Evolutionary conservation across 257 asterid genomes (phyloP).

Genomic region (Galeopsis tetrahit): DNA sequence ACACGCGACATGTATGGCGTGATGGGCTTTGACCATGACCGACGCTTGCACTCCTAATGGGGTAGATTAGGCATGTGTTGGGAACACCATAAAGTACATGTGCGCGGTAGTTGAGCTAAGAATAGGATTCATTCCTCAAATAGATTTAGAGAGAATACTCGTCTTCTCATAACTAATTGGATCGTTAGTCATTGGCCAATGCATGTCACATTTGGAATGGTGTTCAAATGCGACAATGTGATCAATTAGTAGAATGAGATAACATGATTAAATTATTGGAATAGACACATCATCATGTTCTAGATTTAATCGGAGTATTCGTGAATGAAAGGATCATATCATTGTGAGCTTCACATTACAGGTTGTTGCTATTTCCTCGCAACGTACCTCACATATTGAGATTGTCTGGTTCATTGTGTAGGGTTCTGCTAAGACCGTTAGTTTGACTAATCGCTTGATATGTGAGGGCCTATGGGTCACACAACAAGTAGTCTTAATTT

Average conservation of each 20-base stretch:
- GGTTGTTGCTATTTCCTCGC: not conserved
- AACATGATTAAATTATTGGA: not conserved
- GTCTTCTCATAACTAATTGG: not conserved
- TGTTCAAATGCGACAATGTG: not conserved
- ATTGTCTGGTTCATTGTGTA: not conserved
- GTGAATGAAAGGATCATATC: not conserved
- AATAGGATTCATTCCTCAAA: not conserved
- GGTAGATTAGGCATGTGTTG: not conserved
- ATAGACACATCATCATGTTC: not conserved
- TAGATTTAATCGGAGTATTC: not conserved
- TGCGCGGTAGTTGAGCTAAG: too few relatives aligned
- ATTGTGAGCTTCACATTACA: not conserved
- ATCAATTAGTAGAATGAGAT: not conserved
- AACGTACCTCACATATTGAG: not conserved
- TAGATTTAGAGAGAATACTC: not conserved
- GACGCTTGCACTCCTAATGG: not conserved
- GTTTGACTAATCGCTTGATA: not conserved
- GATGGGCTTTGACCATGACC: not conserved
- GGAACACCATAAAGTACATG: not conserved
- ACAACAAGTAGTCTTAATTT: not conserved
- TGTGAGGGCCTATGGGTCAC: not conserved
- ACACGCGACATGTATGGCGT: not conserved
- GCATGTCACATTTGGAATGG: not conserved
- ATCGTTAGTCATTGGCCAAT: not conserved
- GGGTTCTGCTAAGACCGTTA: not conserved